These are phyloP conservation scores for Penicillium sp. DNA, from an alignment of 2,329 filamentous ascomycete genomes.

Conservation along the genomic window DNA sequence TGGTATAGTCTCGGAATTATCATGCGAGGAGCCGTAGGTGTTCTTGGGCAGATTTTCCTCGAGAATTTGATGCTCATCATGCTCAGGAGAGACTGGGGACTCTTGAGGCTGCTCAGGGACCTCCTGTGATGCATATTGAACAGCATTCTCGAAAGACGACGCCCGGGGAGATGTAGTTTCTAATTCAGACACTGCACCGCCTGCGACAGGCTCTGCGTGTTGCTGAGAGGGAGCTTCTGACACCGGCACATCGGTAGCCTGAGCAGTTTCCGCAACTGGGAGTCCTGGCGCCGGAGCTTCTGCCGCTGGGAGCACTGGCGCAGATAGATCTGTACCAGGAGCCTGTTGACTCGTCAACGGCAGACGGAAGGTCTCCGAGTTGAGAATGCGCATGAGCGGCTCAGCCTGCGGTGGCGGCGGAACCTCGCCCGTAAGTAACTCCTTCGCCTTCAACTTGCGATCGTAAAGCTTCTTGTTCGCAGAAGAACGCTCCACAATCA, in stretches of 20 bases:
- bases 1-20: not conserved
- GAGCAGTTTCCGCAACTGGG: not conserved
- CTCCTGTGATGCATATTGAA: not conserved
- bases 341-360: not conserved
- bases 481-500: conserved; percentile 86
- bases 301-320: not conserved
- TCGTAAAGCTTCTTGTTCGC: conserved; percentile 95
- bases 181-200: not conserved
- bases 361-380: conserved; percentile 52
- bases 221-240: not conserved
- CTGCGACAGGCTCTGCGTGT: not conserved
- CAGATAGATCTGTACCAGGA: not conserved
- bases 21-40: not conserved
- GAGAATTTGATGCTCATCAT: not conserved
- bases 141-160: not conserved
- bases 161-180: not conserved
- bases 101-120: not conserved
- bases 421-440: conserved; percentile 78
- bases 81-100: not conserved
- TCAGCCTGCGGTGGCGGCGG: conserved; percentile 76
- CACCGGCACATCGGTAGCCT: not conserved
- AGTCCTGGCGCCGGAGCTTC: not conserved
- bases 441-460: conserved; percentile 71
- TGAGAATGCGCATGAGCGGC: conserved; percentile 79
- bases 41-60: not conserved